Conservation (phyloP, 164 flowering plant genomes). For the Euptelea pleiosperma region DNA sequence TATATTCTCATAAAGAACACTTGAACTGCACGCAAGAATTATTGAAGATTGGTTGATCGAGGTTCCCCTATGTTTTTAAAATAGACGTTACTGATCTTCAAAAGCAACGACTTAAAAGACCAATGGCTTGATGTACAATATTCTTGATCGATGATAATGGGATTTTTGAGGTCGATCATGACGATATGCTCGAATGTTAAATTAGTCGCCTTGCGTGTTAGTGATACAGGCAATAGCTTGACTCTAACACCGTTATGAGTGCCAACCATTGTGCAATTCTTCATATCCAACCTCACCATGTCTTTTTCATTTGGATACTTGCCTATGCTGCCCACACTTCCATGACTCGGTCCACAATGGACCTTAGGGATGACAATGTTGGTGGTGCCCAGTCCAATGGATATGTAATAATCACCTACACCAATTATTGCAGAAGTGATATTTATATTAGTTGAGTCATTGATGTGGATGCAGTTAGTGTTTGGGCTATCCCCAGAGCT, state of each 20-base stretch:
- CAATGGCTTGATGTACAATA: conserved; percentile 29
- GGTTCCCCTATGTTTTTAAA: conserved; percentile 44
- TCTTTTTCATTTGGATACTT: conserved; percentile 29
- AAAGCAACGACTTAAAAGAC: conserved; percentile 24
- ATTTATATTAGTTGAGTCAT: conserved; percentile 14
- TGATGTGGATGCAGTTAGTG: conserved; percentile 34
- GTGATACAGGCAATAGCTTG: conserved; percentile 30
- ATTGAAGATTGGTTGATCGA: conserved; percentile 26
- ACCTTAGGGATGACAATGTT: conserved; percentile 18
- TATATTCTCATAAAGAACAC: conserved; percentile 32
- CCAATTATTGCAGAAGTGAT: conserved; percentile 20
- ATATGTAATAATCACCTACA: conserved; percentile 32
- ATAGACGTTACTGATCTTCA: conserved; percentile 30
- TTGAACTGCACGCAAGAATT: conserved; percentile 35
- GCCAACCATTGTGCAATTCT: conserved; percentile 29
- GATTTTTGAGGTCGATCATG: conserved; percentile 32
- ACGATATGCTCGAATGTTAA: conserved; percentile 25
- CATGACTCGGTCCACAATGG: conserved; percentile 35
- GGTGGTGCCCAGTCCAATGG: conserved; percentile 30
- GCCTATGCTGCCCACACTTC: conserved; percentile 47
- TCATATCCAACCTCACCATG: conserved; percentile 25
- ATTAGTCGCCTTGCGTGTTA: conserved; percentile 27
- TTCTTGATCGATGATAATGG: conserved; percentile 40
- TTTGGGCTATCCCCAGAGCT: conserved; percentile 45
- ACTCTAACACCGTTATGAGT: conserved; percentile 40